These are phyloP conservation scores for Podospora fimiseda DNA, from an alignment of 495 filamentous ascomycete genomes.

Conservation along the genomic window DNA sequence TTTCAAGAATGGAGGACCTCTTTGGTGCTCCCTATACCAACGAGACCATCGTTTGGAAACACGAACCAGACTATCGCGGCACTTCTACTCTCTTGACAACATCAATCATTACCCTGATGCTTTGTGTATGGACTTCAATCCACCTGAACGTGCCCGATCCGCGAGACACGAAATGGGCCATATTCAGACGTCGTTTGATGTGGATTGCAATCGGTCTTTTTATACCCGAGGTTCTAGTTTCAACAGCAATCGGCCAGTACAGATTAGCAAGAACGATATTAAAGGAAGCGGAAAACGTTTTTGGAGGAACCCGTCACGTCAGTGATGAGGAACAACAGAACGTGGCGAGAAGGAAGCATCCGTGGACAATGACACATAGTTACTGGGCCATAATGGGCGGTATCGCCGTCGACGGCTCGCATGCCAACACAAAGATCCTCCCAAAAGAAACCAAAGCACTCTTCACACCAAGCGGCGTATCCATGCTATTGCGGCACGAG, in stretches of 20 bases:
- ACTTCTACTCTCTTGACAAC: constrained; percentile 1
- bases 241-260: background rate
- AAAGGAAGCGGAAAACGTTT: background rate
- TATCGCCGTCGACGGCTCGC: background rate
- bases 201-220: background rate
- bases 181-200: background rate
- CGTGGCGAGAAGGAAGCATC: background rate
- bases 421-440: background rate
- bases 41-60: background rate
- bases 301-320: background rate
- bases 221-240: background rate
- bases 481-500: background rate
- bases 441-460: background rate
- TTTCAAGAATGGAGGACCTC: background rate
- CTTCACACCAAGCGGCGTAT: background rate
- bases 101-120: constrained; percentile 2
- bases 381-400: constrained; percentile 3
- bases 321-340: background rate
- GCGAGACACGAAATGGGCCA: background rate
- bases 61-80: background rate
- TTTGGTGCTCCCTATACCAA: background rate
- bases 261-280: background rate
- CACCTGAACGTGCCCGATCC: constrained; percentile 1
- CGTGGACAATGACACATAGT: constrained; percentile 5
- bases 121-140: constrained; percentile 2